A percentile compares a stretch with the other conserved stretches of the same genome.
Evolutionary conservation across 1,139 yeast genomes (phyloP).

Genomic region (Casaregolazyma lundiana): DNA sequence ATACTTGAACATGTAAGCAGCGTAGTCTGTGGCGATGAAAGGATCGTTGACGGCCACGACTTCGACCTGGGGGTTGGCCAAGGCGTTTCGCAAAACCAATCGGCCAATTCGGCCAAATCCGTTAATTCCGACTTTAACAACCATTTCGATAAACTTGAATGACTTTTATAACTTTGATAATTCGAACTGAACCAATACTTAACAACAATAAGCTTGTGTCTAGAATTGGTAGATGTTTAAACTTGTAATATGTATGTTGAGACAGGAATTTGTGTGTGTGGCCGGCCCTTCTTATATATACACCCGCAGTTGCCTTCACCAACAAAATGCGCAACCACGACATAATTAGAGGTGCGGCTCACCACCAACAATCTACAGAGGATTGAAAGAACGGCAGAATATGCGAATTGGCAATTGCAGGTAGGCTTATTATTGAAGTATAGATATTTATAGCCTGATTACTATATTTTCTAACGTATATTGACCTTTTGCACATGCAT

Average conservation of each 20-base stretch:
- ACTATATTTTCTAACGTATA: too few species aligned
- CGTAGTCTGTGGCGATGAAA: constrained; percentile 76
- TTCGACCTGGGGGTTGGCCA: constrained; percentile 60
- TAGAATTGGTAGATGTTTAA: too few species aligned
- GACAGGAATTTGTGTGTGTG: too few species aligned
- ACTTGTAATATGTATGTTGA: too few species aligned
- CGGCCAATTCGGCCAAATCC: constrained; percentile 91
- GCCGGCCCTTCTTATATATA: neutral
- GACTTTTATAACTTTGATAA: neutral
- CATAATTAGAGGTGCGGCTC: constrained; percentile 1
- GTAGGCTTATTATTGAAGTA: neutral
- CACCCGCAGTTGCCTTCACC: neutral
- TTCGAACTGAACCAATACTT: too few species aligned
- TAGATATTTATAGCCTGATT: neutral
- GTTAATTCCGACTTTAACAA: constrained; percentile 65
- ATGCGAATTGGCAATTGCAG: neutral
- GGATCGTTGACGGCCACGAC: constrained; percentile 84
- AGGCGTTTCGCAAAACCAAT: constrained; percentile 73
- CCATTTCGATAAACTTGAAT: constrained; percentile 28
- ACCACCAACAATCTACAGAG: neutral
- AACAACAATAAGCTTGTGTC: too few species aligned
- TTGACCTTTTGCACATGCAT: too few species aligned
- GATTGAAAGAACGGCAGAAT: neutral
- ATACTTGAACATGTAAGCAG: constrained; percentile 84
- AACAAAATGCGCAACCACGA: constrained; percentile 1